These are phyloP conservation scores for Astrothelium macrocarpum DNA, from an alignment of 495 filamentous ascomycete species.

Conservation along the genomic window DNA sequence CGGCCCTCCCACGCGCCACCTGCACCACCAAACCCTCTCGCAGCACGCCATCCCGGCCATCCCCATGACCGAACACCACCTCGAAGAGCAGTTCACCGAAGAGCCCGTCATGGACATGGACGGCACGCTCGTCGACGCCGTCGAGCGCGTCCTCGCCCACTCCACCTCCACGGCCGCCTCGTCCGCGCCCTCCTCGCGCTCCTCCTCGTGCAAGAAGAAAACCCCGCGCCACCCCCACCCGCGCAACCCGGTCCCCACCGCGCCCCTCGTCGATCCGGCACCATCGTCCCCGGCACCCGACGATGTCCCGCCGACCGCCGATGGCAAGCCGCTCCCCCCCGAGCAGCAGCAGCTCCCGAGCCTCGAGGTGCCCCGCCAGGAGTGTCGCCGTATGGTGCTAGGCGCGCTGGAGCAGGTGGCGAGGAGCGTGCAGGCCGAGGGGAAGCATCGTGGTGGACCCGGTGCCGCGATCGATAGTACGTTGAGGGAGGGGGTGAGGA, in stretches of 20 bases:
- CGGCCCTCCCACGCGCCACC: constrained; percentile 23
- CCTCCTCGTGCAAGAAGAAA: constrained; percentile 16
- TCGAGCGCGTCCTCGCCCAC: constrained; percentile 60
- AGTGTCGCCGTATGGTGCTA: constrained; percentile 53
- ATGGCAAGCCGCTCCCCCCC: background rate
- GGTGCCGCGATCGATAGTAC: constrained; percentile 42
- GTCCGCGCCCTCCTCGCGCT: constrained; percentile 13
- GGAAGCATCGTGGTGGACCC: constrained; percentile 33
- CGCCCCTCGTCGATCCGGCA: background rate
- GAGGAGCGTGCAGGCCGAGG: constrained; percentile 48
- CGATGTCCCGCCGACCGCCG: background rate
- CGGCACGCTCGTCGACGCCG: constrained; percentile 61
- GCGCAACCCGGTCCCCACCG: background rate
- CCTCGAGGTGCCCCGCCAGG: constrained; percentile 44
- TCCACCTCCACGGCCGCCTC: background rate
- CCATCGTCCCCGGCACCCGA: background rate
- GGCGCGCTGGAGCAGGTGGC: constrained; percentile 57
- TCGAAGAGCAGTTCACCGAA: constrained; percentile 61
- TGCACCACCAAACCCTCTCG: constrained; percentile 33
- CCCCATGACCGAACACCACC: constrained; percentile 22
- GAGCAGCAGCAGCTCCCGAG: too few species aligned
- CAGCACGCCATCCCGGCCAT: constrained; percentile 24
- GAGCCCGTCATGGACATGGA: constrained; percentile 68
- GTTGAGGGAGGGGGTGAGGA: constrained; percentile 53
- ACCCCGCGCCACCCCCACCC: background rate